Base-by-base conservation (phyloP, 768 basidiomycete genomes). In the Phylloporus arenicola region DNA sequence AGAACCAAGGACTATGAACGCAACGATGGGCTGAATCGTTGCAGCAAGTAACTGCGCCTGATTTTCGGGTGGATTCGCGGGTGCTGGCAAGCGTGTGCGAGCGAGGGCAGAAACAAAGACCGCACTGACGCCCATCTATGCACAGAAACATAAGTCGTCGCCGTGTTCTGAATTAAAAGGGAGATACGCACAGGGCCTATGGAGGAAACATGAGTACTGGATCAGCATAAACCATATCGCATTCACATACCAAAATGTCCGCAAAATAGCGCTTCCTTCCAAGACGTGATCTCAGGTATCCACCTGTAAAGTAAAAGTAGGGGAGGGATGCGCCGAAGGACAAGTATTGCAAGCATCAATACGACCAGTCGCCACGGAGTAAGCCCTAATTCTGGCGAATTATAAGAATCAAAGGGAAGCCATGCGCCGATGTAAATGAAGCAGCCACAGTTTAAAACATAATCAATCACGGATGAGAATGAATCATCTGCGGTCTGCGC, bases 371-470 rank as follows among this genome's bases (percentile, higher is more conserved):
- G 74, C 86, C 86, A 88, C 1, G 86, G 83, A 0, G 67, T 72
- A 43, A 90, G 77, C 1, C 82, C 82, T 7, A 88, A 68, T 8
- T 75, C 75, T 2, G 78, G 74, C 6, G 65, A 65, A 43, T 79
- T 75, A 63, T 86, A 88, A 9, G 70, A 57, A 8, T 72, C 56
- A 57, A 89, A 88, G 0, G 86, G 85, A 11, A 89, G 66, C 83
- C 93, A 92, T 3, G 95, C 93, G 24, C 95, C 96, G 16, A 78
- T 87, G 62, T 90, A 90, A 24, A 91, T 74, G 67, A 91, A 91
- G 67, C 86, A 86, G 2, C 72, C 83, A 53, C 86, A 86, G 57
- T 89, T 90, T 47, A 90, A 74, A 22, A 96, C 75, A 54, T 96
- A 79, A 65, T 97, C 90, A 54, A 98, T 84, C 37, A 96, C 88